A percentile compares a stretch with the other conserved stretches of the same genome.
Conservation (phyloP, 1,284 basidiomycete species). For the Papiliotrema laurentii region DNA sequence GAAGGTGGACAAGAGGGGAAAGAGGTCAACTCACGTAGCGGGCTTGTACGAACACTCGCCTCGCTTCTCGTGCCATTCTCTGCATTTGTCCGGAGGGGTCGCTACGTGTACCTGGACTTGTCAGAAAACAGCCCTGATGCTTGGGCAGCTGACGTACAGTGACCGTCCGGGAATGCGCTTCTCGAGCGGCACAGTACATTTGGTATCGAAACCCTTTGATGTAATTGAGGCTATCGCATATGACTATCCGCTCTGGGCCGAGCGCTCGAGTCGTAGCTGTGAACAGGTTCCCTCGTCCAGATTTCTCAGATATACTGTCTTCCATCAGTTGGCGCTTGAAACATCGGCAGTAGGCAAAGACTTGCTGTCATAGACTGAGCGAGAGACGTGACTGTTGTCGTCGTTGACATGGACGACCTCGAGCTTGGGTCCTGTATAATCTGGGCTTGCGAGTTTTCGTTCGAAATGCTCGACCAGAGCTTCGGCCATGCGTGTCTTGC, state of each 20-base stretch:
- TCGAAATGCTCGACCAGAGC: conserved; percentile 65
- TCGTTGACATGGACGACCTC: conserved; percentile 73
- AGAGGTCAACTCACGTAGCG: conserved; percentile 62
- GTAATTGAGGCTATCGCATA: conserved; percentile 89
- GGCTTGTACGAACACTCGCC: conserved; percentile 55
- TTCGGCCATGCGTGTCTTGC: conserved; percentile 70
- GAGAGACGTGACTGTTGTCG: conserved; percentile 62
- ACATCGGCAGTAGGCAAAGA: conserved; percentile 7
- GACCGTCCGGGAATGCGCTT: conserved; percentile 76
- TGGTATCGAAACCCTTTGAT: conserved; percentile 97
- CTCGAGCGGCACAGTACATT: conserved; percentile 91
- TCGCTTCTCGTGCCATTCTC: conserved; percentile 63
- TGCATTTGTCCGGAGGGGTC: conserved; percentile 71
- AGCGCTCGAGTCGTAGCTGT: conserved; percentile 76
- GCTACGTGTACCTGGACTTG: conserved; percentile 57
- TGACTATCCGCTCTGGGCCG: conserved; percentile 67
- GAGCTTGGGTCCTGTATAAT: conserved; percentile 55
- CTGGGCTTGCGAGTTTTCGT: conserved; percentile 52
- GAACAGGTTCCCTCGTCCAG: conserved; percentile 81
- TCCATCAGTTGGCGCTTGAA: conserved; percentile 1
- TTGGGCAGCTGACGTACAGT: conserved; percentile 61
- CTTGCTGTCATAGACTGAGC: conserved; percentile 71
- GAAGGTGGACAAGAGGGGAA: neutral
- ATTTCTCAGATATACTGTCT: conserved; percentile 83
- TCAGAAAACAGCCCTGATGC: neutral